A percentile compares a stretch with the other conserved stretches of the same genome.
Conservation (phyloP, 768 basidiomycete species). For the Amanita thiersii region DNA sequence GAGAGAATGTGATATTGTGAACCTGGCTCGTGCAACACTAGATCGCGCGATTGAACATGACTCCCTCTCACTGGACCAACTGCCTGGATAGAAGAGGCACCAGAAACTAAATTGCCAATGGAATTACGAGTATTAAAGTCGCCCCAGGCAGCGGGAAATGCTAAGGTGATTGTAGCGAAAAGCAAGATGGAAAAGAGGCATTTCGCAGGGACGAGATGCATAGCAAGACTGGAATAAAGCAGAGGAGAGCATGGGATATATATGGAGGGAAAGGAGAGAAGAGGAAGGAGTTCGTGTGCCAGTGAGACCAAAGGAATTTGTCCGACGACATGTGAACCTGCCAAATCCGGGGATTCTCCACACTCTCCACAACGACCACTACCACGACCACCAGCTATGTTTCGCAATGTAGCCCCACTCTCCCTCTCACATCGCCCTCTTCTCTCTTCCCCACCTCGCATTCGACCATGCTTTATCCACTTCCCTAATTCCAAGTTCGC, state of each 20-base stretch:
- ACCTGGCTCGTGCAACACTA: constrained; percentile 27
- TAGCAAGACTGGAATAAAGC: background rate
- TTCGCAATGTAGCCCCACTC: too few relatives aligned
- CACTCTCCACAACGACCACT: too few relatives aligned
- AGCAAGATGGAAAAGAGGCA: constrained; percentile 17
- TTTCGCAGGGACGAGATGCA: background rate
- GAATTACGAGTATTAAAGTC: constrained; percentile 20
- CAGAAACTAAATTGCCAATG: constrained; percentile 33
- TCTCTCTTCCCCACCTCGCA: too few relatives aligned
- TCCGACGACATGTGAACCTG: too few relatives aligned
- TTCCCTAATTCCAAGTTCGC: background rate
- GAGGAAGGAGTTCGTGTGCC: too few relatives aligned
- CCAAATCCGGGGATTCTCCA: too few relatives aligned
- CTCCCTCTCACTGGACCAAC: constrained; percentile 18
- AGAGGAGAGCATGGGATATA: too few relatives aligned
- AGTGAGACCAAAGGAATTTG: too few relatives aligned
- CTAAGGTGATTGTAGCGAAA: constrained; percentile 17
- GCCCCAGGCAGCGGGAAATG: constrained; percentile 37
- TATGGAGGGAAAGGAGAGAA: too few relatives aligned
- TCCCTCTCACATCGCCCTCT: too few relatives aligned
- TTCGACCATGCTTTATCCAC: too few relatives aligned
- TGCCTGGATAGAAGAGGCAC: constrained; percentile 31
- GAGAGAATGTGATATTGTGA: background rate
- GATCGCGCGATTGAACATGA: constrained; percentile 18
- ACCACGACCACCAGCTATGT: too few relatives aligned